phyloP scores from a whole-genome alignment of 2,329 filamentous ascomycete species.

The Pyrenophora seminiperda region DNA sequence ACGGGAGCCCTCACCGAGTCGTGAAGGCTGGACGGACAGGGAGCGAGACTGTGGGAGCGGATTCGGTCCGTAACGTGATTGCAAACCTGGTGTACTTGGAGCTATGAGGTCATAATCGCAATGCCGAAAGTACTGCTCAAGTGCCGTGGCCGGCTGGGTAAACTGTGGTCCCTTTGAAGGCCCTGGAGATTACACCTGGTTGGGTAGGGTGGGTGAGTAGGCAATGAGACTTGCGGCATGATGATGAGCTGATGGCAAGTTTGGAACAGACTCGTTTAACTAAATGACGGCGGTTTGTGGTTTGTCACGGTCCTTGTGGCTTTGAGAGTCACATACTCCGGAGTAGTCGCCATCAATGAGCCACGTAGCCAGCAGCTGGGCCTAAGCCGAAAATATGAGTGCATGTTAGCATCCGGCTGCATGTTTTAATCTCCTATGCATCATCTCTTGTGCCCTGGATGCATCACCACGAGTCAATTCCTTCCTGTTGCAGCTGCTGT shows the following conservation, averaged over 20 bases:
- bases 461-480: constrained; percentile 3
- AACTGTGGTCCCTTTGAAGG: not conserved
- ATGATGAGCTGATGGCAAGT: not conserved
- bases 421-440: constrained; percentile 13
- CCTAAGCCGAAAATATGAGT: not conserved
- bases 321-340: no score
- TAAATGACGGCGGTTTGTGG: no score
- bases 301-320: no score
- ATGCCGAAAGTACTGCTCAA: constrained; percentile 8
- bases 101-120: not conserved
- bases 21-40: not conserved
- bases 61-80: constrained; percentile 13
- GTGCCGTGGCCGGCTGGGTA: constrained; percentile 7
- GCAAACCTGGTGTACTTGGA: constrained; percentile 7
- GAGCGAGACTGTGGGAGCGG: constrained; percentile 1
- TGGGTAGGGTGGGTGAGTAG: not conserved
- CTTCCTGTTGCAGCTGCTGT: constrained; percentile 7
- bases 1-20: constrained; percentile 3
- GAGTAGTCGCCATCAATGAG: constrained; percentile 1
- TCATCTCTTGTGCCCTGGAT: constrained; percentile 8
- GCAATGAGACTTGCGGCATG: not conserved
- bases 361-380: constrained; percentile 16
- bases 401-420: constrained; percentile 1
- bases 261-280: not conserved
- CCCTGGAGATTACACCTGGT: not conserved